These are phyloP conservation scores for Nevesoporus exiguus DNA, from an alignment of 768 basidiomycete species.

Conservation along the genomic window DNA sequence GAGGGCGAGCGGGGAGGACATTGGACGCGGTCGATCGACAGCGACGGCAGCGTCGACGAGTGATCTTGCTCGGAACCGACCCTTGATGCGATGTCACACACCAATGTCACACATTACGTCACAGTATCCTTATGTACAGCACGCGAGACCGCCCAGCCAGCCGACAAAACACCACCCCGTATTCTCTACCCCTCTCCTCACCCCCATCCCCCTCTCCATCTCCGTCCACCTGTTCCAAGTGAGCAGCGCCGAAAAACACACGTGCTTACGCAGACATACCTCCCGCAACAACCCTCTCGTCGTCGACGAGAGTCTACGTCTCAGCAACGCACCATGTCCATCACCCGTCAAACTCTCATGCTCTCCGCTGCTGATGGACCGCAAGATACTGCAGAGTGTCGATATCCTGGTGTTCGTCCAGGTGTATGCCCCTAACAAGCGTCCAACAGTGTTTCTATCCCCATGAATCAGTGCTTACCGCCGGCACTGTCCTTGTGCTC, in stretches of 20 bases:
- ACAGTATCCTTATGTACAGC: slow-evolving; percentile 20
- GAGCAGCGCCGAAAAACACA: not conserved
- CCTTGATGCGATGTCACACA: slow-evolving; percentile 6
- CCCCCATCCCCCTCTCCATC: not conserved
- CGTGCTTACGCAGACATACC: slow-evolving; percentile 15
- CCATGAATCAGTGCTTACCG: slow-evolving; percentile 24
- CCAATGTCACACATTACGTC: slow-evolving; percentile 18
- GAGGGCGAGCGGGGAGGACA: slow-evolving; percentile 36
- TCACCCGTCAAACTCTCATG: slow-evolving; percentile 8
- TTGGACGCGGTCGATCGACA: slow-evolving; percentile 11
- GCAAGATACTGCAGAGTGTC: slow-evolving; percentile 41
- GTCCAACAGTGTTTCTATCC: not conserved
- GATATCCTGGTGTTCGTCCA: slow-evolving; percentile 44
- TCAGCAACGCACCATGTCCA: slow-evolving; percentile 31
- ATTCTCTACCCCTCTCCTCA: not conserved
- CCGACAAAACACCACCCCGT: slow-evolving; percentile 24
- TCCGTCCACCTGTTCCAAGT: slow-evolving; percentile 7
- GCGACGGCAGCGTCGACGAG: slow-evolving; percentile 1
- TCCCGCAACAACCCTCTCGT: slow-evolving; percentile 28
- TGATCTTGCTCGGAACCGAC: slow-evolving; percentile 17
- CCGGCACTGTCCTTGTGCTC: slow-evolving; percentile 20
- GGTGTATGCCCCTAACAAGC: slow-evolving; percentile 9
- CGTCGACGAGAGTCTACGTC: slow-evolving; percentile 27
- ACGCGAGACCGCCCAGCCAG: slow-evolving; percentile 14
- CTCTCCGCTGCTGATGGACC: slow-evolving; percentile 22